phyloP scores from a whole-genome alignment of 169 alveolate species.

The Plasmodium vinckei region DNA sequence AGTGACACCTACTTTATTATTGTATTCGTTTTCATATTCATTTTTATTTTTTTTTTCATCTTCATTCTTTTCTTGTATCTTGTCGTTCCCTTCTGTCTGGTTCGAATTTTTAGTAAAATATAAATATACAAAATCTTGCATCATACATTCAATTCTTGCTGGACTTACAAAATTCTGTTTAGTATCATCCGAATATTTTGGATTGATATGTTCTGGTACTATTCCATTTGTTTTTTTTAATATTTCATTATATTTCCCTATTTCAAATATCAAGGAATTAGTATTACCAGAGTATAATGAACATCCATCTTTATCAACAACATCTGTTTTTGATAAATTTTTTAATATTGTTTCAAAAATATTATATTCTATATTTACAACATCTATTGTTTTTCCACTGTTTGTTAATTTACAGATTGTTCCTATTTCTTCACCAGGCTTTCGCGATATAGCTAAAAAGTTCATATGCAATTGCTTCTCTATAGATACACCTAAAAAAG shows the following conservation, averaged over 20 bases:
- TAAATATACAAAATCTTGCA: constrained; percentile 90
- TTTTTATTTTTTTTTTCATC: too few relatives aligned
- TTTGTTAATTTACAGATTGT: constrained; percentile 86
- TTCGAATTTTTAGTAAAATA: constrained; percentile 22
- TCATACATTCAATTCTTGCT: constrained; percentile 93
- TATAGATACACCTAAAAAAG: constrained; percentile 89
- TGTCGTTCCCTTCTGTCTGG: neutral
- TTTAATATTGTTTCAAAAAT: constrained; percentile 88
- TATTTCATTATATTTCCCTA: constrained; percentile 85
- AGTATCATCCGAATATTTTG: constrained; percentile 92
- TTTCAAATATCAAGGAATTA: constrained; percentile 86
- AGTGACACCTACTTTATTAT: constrained; percentile 87
- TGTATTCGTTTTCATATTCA: too few relatives aligned
- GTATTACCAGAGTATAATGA: constrained; percentile 93
- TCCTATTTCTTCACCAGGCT: constrained; percentile 94
- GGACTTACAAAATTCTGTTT: constrained; percentile 90
- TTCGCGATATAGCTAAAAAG: constrained; percentile 90
- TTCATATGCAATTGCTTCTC: constrained; percentile 87
- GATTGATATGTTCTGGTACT: constrained; percentile 94
- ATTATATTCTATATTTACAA: constrained; percentile 92
- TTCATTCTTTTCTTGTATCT: neutral
- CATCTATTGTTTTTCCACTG: constrained; percentile 78
- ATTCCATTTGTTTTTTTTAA: constrained; percentile 90
- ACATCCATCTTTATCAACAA: constrained; percentile 86
- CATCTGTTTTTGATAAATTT: constrained; percentile 82